Evolutionary conservation across 345 rosid genomes (phyloP).

Genomic region (Gossypium thurberi): DNA sequence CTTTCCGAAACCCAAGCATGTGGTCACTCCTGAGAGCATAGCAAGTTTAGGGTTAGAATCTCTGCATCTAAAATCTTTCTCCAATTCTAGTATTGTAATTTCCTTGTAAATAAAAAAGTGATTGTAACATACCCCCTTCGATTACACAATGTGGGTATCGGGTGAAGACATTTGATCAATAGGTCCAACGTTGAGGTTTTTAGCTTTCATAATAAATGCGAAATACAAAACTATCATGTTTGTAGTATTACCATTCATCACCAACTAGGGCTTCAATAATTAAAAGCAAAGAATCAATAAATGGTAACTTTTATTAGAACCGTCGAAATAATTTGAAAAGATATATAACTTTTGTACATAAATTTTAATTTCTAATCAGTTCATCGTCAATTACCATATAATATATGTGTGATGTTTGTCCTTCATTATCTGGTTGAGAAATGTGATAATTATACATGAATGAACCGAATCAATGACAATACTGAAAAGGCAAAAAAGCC

Average conservation of each 20-base stretch:
- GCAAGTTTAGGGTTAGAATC: not conserved
- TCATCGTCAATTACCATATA: no score
- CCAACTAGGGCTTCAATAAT: not conserved
- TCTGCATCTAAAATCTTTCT: no score
- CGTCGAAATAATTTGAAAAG: no score
- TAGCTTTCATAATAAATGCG: not conserved
- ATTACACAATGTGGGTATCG: no score
- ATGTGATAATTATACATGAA: not conserved
- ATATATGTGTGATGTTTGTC: not conserved
- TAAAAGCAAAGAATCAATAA: not conserved
- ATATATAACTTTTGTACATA: no score
- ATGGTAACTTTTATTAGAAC: not conserved
- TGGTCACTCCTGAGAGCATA: not conserved
- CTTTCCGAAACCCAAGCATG: not conserved
- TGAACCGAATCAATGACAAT: not conserved
- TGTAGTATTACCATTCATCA: not conserved
- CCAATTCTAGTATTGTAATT: no score
- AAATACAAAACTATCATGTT: not conserved
- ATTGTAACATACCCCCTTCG: no score
- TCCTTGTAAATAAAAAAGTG: no score
- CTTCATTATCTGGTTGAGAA: not conserved
- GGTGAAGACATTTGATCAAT: no score
- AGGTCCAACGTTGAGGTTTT: no score
- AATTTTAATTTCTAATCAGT: no score
- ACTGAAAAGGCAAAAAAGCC: not conserved